These are phyloP conservation scores for Atkinsonella hypoxylon DNA, from an alignment of 2,329 filamentous ascomycete species.

Conservation along the genomic window DNA sequence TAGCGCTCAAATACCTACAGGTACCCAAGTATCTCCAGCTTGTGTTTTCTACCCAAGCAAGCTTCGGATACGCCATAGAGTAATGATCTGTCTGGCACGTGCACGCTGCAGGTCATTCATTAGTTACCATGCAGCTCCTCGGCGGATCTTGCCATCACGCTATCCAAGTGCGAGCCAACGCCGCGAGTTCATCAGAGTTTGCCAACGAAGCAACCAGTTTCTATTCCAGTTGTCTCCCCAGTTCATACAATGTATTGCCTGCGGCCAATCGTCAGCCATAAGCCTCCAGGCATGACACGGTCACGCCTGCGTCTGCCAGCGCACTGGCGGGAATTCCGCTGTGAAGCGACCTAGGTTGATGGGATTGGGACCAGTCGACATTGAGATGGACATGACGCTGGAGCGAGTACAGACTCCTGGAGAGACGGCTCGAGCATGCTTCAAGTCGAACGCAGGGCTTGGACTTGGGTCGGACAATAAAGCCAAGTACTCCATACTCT, in stretches of 20 bases:
- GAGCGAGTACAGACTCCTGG: neutral
- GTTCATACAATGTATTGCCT: neutral
- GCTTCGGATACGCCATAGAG: too few species aligned
- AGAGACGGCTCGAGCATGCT: neutral
- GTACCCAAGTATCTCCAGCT: too few species aligned
- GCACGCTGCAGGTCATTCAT: too few species aligned
- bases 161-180: neutral
- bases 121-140: too few species aligned
- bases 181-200: neutral
- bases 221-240: neutral
- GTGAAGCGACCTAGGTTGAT: neutral
- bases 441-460: neutral
- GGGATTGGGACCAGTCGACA: neutral
- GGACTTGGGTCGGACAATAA: neutral
- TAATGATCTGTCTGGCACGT: too few species aligned
- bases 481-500: neutral
- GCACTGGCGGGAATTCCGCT: neutral
- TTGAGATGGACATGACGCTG: neutral
- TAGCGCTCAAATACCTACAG: too few species aligned
- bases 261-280: neutral
- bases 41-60: too few species aligned
- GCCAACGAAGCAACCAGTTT: neutral
- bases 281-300: neutral
- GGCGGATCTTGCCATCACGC: neutral
- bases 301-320: neutral